Evolutionary conservation across 148 eudicot species (phyloP), one percentile per base, ranked within the genome.

Genomic region (Arbutus unedo): DNA sequence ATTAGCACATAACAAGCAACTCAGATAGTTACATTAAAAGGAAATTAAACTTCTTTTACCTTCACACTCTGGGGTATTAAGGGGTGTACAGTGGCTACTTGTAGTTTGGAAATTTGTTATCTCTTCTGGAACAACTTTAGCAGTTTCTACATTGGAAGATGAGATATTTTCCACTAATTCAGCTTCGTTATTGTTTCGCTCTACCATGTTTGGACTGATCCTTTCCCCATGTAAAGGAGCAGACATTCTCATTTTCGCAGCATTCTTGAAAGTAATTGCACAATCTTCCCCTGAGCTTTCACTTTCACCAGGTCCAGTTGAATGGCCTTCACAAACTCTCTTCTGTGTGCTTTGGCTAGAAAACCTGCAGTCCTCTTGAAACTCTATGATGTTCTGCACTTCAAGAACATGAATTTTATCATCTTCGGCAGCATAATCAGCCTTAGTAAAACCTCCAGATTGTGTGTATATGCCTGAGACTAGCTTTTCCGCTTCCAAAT

Each of bases 241-340:
- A 51, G 51, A 18, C 3, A 7, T 2, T 18, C 31, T 75, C 4
- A 50, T 49, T 9, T 75, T 59, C 8, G 3, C 31, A 50, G 43
- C 59, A 16, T 50, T 75, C 57, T 75, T 8, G 16, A 57, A 75
- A 51, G 10, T 51, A 50, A 21, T 75, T 75, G 23, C 50, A 72
- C 50, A 72, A 72, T 72, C 23, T 23, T 64, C 31, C 77, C 47
- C 55, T 2, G 25, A 18, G 51, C 31, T 31, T 70, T 50, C 77
- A 51, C 77, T 71, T 81, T 71, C 77, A 13, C 9, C 64, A 31
- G 74, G n/a, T 47, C 38, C 74, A 49, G 59, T 68, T 67, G 76
- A 66, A 67, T 10, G 54, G 16, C 21, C 48, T 53, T 49, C n/a
- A 31, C 78, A 49, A 73, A 53, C 8, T 19, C 44, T 72, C 55